Conservation (phyloP, 2,329 filamentous ascomycete genomes). For the Calonectria hongkongensis region DNA sequence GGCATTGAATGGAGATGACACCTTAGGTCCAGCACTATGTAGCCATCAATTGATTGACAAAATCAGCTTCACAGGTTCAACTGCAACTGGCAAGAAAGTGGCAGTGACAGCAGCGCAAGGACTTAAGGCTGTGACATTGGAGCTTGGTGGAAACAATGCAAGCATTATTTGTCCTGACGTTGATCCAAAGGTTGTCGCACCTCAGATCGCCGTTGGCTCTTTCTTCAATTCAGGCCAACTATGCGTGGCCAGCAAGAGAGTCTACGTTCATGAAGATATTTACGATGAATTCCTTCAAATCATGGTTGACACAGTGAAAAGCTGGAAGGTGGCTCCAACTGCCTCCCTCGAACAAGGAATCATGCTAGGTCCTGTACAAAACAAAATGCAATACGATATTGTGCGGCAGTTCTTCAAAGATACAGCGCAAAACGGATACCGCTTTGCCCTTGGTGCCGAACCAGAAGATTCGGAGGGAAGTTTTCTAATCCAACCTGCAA, state of each 20-base stretch:
- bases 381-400: slow-evolving; percentile 23
- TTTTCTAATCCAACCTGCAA: slow-evolving; percentile 6
- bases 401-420: slow-evolving; percentile 15
- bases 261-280: slow-evolving; percentile 17
- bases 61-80: slow-evolving; percentile 78
- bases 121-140: slow-evolving; percentile 67
- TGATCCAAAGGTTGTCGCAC: slow-evolving; percentile 7
- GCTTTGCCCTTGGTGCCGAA: background rate
- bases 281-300: slow-evolving; percentile 14
- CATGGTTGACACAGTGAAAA: background rate
- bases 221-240: slow-evolving; percentile 61
- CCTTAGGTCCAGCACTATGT: slow-evolving; percentile 74
- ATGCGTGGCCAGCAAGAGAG: slow-evolving; percentile 5
- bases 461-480: background rate
- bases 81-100: slow-evolving; percentile 74
- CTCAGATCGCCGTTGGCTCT: background rate
- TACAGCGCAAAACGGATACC: background rate
- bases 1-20: slow-evolving; percentile 75
- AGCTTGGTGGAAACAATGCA: slow-evolving; percentile 29
- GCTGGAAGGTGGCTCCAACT: slow-evolving; percentile 15
- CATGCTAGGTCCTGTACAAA: slow-evolving; percentile 14
- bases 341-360: slow-evolving; percentile 8
- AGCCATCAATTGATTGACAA: slow-evolving; percentile 74
- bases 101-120: slow-evolving; percentile 71
- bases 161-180: slow-evolving; percentile 25